These are phyloP conservation scores for Nematocida sp. DNA, from an alignment of 371 early-diverging fungal genomes.

Conservation along the genomic window DNA sequence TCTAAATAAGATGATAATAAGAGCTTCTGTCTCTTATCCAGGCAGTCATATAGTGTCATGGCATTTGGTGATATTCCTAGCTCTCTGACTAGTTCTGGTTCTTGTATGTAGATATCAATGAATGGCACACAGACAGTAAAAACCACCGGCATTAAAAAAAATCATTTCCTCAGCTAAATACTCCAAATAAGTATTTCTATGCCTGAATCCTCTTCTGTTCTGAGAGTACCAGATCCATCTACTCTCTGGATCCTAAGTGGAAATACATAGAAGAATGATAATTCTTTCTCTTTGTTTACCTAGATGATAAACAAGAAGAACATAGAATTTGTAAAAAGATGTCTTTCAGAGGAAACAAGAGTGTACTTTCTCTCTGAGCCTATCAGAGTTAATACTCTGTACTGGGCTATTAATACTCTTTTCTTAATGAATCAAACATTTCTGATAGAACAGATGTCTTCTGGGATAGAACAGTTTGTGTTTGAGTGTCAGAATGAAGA, in stretches of 20 bases:
- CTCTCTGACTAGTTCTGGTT: not conserved
- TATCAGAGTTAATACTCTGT: slow-evolving; percentile 52
- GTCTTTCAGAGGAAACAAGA: slow-evolving; percentile 25
- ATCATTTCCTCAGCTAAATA: not conserved
- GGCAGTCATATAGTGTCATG: slow-evolving; percentile 20
- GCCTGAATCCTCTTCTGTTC: too few species aligned
- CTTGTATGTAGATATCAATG: slow-evolving; percentile 23
- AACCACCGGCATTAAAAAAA: slow-evolving; percentile 1
- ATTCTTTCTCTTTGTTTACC: too few species aligned
- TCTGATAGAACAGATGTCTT: slow-evolving; percentile 5
- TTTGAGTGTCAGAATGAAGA: slow-evolving; percentile 56
- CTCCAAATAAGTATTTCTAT: not conserved
- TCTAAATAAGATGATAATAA: not conserved
- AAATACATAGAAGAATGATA: too few species aligned
- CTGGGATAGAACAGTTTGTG: slow-evolving; percentile 32
- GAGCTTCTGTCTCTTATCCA: not conserved
- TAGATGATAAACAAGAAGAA: slow-evolving; percentile 33
- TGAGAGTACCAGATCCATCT: too few species aligned
- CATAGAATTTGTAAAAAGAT: slow-evolving; percentile 43
- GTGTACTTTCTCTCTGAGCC: slow-evolving; percentile 52
- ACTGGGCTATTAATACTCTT: slow-evolving; percentile 56
- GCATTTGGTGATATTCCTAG: slow-evolving; percentile 1
- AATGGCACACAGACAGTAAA: slow-evolving; percentile 41
- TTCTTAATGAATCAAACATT: slow-evolving; percentile 29
- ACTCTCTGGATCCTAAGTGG: too few species aligned